Evolutionary conservation across 169 alveolate genomes (phyloP).

Genomic region (Babesia microti): DNA sequence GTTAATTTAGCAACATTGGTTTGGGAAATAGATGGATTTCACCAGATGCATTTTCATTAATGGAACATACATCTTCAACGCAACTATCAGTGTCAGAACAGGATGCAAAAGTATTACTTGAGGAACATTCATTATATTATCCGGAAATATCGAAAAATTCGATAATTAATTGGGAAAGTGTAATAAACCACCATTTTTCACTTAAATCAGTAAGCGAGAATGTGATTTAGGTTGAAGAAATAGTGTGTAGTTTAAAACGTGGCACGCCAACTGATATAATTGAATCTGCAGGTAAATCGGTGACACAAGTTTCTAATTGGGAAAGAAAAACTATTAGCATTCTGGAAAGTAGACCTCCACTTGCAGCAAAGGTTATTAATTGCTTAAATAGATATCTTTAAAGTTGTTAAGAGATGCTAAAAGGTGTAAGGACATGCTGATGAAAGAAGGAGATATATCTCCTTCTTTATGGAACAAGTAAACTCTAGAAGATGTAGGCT

Average conservation of each 20-base stretch:
- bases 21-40: conserved; percentile 49
- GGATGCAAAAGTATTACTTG: conserved; percentile 29
- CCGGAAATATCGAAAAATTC: conserved; percentile 13
- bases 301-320: too few relatives aligned
- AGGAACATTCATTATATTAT: conserved; percentile 25
- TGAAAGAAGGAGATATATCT: conserved; percentile 9
- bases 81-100: conserved; percentile 40
- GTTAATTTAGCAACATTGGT: too few relatives aligned
- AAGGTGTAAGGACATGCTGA: conserved; percentile 10
- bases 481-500: too few relatives aligned
- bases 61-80: conserved; percentile 45
- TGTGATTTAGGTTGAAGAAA: neutral
- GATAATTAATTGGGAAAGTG: conserved; percentile 33
- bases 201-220: conserved; percentile 1
- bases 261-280: neutral
- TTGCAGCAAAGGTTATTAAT: too few relatives aligned
- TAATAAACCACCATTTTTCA: conserved; percentile 30
- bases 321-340: too few relatives aligned
- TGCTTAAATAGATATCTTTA: conserved; percentile 3
- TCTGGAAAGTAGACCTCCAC: too few relatives aligned
- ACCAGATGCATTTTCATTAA: conserved; percentile 43
- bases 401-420: conserved; percentile 8
- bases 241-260: neutral
- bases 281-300: too few relatives aligned
- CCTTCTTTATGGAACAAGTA: conserved; percentile 18